A percentile compares a stretch with the other conserved stretches of the same genome.
Evolutionary conservation across 2,329 filamentous ascomycete species (phyloP).

Genomic region (Colletotrichum gloeosporioides): DNA sequence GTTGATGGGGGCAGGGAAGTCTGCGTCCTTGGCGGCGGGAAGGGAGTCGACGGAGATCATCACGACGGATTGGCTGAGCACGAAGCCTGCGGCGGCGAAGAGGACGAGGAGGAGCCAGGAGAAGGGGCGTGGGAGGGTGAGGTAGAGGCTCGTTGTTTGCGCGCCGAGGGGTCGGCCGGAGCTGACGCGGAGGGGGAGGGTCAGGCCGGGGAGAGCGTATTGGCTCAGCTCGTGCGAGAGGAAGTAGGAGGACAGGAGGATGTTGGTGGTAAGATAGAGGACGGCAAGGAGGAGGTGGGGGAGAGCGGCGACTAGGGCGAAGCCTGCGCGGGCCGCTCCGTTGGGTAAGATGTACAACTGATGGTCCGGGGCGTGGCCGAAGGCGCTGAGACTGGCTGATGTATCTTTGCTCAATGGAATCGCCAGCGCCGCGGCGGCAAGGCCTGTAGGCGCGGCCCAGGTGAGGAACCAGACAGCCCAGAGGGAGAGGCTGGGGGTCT

Average conservation of each 20-base stretch:
- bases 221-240: slow-evolving; percentile 56
- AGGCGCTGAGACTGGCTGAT: slow-evolving; percentile 36
- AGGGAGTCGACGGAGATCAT: slow-evolving; percentile 33
- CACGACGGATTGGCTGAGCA: slow-evolving; percentile 45
- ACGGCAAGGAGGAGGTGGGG: slow-evolving; percentile 54
- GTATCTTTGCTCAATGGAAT: slow-evolving; percentile 35
- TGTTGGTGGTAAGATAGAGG: slow-evolving; percentile 54
- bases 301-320: slow-evolving; percentile 46
- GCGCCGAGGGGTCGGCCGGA: slow-evolving; percentile 46
- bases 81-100: slow-evolving; percentile 49
- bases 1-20: slow-evolving; percentile 21
- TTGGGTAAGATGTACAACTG: slow-evolving; percentile 34
- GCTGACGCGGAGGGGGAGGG: slow-evolving; percentile 49
- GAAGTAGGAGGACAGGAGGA: slow-evolving; percentile 52
- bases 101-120: slow-evolving; percentile 50
- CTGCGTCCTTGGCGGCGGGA: background rate
- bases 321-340: slow-evolving; percentile 28
- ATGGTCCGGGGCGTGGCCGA: slow-evolving; percentile 41
- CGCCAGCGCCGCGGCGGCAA: slow-evolving; percentile 45
- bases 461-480: slow-evolving; percentile 46
- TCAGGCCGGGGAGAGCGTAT: slow-evolving; percentile 39
- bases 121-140: slow-evolving; percentile 53
- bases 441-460: slow-evolving; percentile 42
- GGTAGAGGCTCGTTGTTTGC: slow-evolving; percentile 53
- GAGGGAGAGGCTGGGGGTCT: slow-evolving; percentile 44